Evolutionary conservation across 2,329 filamentous ascomycete genomes (phyloP), one percentile per base, ranked within the genome.

Genomic region (Alternaria gansuensis): DNA sequence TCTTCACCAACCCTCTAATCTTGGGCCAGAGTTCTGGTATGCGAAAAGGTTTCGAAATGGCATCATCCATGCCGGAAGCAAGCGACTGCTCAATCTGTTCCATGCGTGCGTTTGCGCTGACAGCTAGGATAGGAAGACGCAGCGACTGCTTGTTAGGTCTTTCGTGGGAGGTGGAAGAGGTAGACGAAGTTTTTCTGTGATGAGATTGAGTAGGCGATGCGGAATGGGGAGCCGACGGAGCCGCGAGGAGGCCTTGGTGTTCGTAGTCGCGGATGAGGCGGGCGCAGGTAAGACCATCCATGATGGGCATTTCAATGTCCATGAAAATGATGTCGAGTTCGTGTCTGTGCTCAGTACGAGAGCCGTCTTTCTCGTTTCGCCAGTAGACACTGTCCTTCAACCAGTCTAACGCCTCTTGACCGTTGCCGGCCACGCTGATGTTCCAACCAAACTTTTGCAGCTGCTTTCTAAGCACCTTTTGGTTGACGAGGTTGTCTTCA

Each of bases 401-500:
- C 60, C 76, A 75, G 5, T 74, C 71, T 1, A 80, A 60, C 2
- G 78, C 78, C 60, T 81, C 77, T 26, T 65, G 59, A 5, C 78
- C 78, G 49, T 81, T 70, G 5, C 72, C 72, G 17, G 76, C 79
- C 7, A 79, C 73, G 33, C 68, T 63, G 23, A 80, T 71, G 7
- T 64, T 71, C 67, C 74, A 78, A 3, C 76, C 74, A 9, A 72
- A 65, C 41, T 75, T 76, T 9, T 68, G 56, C 14, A 81, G 65
- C 28, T 80, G 78, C 57, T 76, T 79, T 17, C 69, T 64, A 17
- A 81, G 69, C 3, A 81, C 78, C 13, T 72, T 75, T 51, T 80
- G 78, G 50, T 81, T 80, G 40, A 80, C 69, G 5, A 79, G 55
- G 44, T 80, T 79, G 54, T 81, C 78, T 57, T 75, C 74, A 3